Evolutionary conservation across 1,284 basidiomycete species (phyloP), one percentile per base, ranked within the genome.

Genomic region (Stygiomarasmius scandens): DNA sequence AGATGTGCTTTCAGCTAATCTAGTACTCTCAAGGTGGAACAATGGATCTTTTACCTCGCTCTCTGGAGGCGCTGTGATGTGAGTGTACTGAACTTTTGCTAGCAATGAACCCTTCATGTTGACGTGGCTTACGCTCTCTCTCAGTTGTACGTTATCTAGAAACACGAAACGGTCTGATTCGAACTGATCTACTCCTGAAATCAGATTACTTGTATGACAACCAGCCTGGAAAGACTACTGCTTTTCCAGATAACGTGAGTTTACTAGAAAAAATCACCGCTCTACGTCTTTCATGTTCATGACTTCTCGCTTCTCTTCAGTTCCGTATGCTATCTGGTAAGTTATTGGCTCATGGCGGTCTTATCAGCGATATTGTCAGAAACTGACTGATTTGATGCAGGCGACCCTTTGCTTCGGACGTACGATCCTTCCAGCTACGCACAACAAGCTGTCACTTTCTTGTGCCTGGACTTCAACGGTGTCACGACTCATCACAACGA

Each of bases 361-460:
- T n/a, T n/a, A n/a, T n/a, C n/a, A n/a, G n/a, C n/a, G n/a, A n/a
- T n/a, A n/a, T n/a, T n/a, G 45, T 36, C 49, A 6, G 29, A 12
- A 32, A 32, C 29, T 32, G 29, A 46, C 19, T 10, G 20, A 27
- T 47, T 24, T 41, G 23, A 9, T 43, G 14, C 24, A 68, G 67
- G 78, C 41, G 68, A 74, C 62, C 68, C 73, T 5, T 68, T 57
- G 50, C 61, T 74, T 19, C 67, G 69, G 34, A 71, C 70, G 2
- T 71, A 72, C 65, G 67, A 78, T 58, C 64, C 70, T 0, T 69
- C 67, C 22, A 74, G 65, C 61, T 67, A 66, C 16, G 75, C 73
- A 10, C 70, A 77, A 59, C 67, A 73, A 58, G 77, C 76, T 23
- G 68, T 80, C 47, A 74, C 71, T 54, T 79, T 73, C 63, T 66